Percentiles rank a stretch among this genome's conserved stretches.
These are phyloP conservation scores for Hura crepitans DNA, from an alignment of 441 rosid genomes.

Conservation along the genomic window DNA sequence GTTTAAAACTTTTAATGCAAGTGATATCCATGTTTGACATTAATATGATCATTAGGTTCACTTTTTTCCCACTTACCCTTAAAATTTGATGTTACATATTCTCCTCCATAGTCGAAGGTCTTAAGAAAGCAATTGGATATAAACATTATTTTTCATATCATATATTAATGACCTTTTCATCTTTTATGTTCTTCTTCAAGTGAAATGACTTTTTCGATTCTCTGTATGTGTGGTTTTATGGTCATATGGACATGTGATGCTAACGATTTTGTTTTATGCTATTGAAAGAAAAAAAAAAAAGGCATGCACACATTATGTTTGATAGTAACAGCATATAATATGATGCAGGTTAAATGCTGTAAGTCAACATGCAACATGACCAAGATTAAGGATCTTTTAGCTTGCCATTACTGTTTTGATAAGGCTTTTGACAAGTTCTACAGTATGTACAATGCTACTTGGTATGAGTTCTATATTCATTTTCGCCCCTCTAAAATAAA, in stretches of 20 bases:
- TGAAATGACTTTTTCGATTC: neutral
- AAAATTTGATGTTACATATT: neutral
- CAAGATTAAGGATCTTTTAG: slow-evolving; percentile 54
- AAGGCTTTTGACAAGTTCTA: slow-evolving; percentile 69
- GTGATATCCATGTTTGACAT: neutral
- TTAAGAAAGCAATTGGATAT: too few species aligned
- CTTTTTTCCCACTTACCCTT: neutral
- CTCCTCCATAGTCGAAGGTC: neutral
- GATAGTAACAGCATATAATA: slow-evolving; percentile 12
- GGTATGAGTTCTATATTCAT: slow-evolving; percentile 41
- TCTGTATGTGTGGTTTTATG: neutral
- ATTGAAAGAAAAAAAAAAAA: neutral
- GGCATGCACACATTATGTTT: neutral
- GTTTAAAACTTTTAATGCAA: neutral
- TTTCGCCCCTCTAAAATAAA: too few species aligned
- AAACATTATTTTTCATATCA: neutral
- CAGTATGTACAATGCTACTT: slow-evolving; percentile 60
- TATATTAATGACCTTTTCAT: neutral
- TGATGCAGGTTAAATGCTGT: slow-evolving; percentile 64
- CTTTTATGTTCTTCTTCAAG: neutral
- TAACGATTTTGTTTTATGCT: too few species aligned
- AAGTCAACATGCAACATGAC: slow-evolving; percentile 66
- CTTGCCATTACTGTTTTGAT: slow-evolving; percentile 59
- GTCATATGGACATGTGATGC: neutral
- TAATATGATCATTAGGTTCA: neutral